Evolutionary conservation across 345 rosid genomes (phyloP).

Genomic region (Trapa bicornis): DNA sequence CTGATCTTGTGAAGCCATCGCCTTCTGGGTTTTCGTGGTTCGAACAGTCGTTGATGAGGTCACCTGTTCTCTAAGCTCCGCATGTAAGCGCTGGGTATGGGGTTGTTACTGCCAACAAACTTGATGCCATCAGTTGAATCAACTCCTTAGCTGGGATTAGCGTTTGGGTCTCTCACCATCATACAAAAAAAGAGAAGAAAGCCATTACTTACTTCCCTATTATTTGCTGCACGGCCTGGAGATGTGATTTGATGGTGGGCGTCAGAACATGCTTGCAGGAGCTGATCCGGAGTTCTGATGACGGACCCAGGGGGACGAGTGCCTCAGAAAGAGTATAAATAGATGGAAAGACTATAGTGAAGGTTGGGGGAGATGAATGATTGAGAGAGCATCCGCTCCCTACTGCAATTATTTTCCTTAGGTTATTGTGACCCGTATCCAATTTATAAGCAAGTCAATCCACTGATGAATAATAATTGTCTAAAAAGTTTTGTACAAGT

Average conservation of each 20-base stretch:
- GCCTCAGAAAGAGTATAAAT: constrained; percentile 29
- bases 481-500: no score
- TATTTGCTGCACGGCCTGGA: not conserved
- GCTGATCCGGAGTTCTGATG: constrained; percentile 19
- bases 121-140: constrained; percentile 18
- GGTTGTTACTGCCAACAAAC: constrained; percentile 16
- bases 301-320: constrained; percentile 19
- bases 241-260: constrained; percentile 17
- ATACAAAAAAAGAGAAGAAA: constrained; percentile 5
- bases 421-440: no score
- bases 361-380: not conserved
- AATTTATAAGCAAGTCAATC: no score
- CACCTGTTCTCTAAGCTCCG: constrained; percentile 64
- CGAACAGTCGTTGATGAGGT: constrained; percentile 46
- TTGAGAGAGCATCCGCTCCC: not conserved
- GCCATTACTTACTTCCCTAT: not conserved
- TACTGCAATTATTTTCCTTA: no score
- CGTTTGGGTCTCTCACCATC: constrained; percentile 40
- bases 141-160: constrained; percentile 22
- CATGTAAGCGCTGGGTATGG: constrained; percentile 60
- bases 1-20: constrained; percentile 21
- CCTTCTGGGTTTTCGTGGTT: constrained; percentile 33
- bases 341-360: constrained; percentile 15
- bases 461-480: no score
- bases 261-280: constrained; percentile 22